phyloP scores from a whole-genome alignment of 805 yeast species.

The Lipomyces orientalis region DNA sequence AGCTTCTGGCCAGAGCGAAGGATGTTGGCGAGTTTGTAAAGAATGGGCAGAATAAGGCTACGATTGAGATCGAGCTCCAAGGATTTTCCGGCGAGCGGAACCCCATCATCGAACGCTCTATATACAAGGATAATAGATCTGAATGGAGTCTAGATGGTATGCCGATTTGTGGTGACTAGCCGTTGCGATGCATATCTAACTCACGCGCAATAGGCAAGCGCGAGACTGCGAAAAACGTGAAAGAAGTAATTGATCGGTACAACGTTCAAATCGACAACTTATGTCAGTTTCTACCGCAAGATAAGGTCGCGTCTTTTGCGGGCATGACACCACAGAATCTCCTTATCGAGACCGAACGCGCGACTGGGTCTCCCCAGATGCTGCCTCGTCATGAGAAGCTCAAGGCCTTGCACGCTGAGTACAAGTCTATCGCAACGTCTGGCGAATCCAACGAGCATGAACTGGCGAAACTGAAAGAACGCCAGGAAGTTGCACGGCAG shows the following conservation, averaged over 20 bases:
- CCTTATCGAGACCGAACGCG: slow-evolving; percentile 77
- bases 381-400: slow-evolving; percentile 62
- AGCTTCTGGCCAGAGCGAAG: slow-evolving; percentile 67
- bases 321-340: slow-evolving; percentile 75
- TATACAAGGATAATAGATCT: slow-evolving; percentile 45
- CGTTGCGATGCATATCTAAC: slow-evolving; percentile 30
- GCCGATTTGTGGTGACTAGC: slow-evolving; percentile 21
- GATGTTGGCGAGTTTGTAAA: slow-evolving; percentile 72
- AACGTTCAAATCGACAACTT: slow-evolving; percentile 88
- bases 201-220: slow-evolving; percentile 21
- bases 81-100: slow-evolving; percentile 45
- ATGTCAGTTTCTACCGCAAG: slow-evolving; percentile 95
- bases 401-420: slow-evolving; percentile 55
- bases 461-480: slow-evolving; percentile 47
- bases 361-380: slow-evolving; percentile 69
- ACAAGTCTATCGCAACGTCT: slow-evolving; percentile 41
- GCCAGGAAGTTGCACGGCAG: slow-evolving; percentile 50
- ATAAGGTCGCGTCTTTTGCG: slow-evolving; percentile 91
- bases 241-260: slow-evolving; percentile 52
- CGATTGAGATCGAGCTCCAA: slow-evolving; percentile 59
- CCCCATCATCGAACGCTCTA: slow-evolving; percentile 46
- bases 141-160: slow-evolving; percentile 43
- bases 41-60: slow-evolving; percentile 58
- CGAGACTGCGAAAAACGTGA: slow-evolving; percentile 48
- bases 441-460: slow-evolving; percentile 33